Conservation (phyloP, 371 early-diverging fungal genomes). For the Mucor indicus region DNA sequence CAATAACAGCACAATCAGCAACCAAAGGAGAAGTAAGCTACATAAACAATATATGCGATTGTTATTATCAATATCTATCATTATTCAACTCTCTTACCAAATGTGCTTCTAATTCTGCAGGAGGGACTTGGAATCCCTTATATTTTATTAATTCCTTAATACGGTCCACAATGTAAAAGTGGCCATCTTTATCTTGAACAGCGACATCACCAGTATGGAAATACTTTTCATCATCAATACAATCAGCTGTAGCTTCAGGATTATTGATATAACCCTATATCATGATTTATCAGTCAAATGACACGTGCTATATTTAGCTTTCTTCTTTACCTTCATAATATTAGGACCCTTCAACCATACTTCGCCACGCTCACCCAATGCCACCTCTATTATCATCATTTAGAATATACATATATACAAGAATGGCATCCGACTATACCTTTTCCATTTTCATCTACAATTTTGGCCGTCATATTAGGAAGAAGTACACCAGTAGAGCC, state of each 20-base stretch:
- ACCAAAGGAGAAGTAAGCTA: conserved; percentile 57
- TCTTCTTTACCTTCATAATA: conserved; percentile 56
- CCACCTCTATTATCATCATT: conserved; percentile 40
- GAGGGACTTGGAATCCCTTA: conserved; percentile 65
- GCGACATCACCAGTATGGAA: conserved; percentile 88
- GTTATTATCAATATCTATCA: neutral
- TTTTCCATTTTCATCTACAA: conserved; percentile 62
- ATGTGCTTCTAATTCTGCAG: conserved; percentile 20
- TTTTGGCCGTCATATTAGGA: conserved; percentile 64
- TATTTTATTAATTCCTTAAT: conserved; percentile 77
- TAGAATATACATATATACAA: neutral
- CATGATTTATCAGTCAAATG: neutral
- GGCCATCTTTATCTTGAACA: conserved; percentile 53
- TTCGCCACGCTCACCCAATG: conserved; percentile 63
- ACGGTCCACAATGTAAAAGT: conserved; percentile 67
- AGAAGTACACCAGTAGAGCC: conserved; percentile 72
- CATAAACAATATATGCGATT: neutral
- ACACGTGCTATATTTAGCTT: neutral
- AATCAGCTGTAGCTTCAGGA: conserved; percentile 61
- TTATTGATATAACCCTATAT: conserved; percentile 69
- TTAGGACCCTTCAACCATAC: conserved; percentile 81
- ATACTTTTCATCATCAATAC: conserved; percentile 61
- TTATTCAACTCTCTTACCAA: conserved; percentile 3
- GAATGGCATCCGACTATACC: conserved; percentile 25
- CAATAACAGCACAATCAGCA: conserved; percentile 69